Evolutionary conservation across 768 basidiomycete genomes (phyloP), one percentile per base, ranked within the genome.

Genomic region (Rhizopogon vesiculosus): DNA sequence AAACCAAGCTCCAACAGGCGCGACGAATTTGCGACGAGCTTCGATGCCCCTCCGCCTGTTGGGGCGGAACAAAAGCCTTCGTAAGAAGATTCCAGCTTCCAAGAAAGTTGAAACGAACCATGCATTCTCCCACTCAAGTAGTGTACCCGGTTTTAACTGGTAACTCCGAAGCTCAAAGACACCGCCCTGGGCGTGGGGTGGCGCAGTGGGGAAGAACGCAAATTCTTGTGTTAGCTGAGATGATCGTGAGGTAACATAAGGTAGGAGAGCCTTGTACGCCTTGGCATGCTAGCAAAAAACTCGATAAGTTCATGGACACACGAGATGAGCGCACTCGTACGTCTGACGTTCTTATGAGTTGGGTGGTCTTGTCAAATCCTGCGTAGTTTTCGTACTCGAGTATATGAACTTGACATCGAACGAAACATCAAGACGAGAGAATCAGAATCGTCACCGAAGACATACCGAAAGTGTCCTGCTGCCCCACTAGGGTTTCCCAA

Each of bases 351-450:
- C 74, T 78, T 52, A 94, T 77, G 57, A 87, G 78, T 53, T 75
- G 69, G 44, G 78, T 80, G 18, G 87, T 85, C 70, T 85, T 85
- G 74, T 98, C 96, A 60, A 85, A 92, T 9, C 94, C 94, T 33
- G 79, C 83, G 69, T 93, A 91, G 58, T 95, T 94, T 74, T 97
- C 93, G 67, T 96, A 96, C 72, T 98, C 96, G 29, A 97, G 76
- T 61, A 96, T 92, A 61, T 85, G 84, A 25, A 78, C 79, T 81
- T 51, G 6, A 35, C 19, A 33, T 42, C 31, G 35, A 51, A 29
- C 41, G 2, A 59, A 51, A 55, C 31, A 7, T 18, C 10, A 42
- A 16, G 3, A 40, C 42, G 31, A 18, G 28, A 58, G 19, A 38
- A 52, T 12, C 18, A 18, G 48, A 42, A 5, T 25, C 12, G 35